phyloP scores from a whole-genome alignment of 2,329 filamentous ascomycete species.

The Plenodomus lindquistii region DNA sequence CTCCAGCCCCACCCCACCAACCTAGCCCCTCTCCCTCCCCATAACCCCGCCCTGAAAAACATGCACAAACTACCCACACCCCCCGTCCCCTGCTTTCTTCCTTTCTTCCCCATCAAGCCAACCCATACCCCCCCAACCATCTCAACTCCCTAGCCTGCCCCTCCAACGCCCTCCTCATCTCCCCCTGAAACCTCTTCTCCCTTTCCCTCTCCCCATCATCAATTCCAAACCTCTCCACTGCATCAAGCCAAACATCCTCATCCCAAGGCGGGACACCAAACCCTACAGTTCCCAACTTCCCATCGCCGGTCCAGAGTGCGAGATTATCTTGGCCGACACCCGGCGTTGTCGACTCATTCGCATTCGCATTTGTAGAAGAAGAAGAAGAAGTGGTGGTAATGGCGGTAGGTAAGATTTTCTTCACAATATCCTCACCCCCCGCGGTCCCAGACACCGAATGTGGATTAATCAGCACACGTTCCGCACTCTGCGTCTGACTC shows the following conservation, averaged over 20 bases:
- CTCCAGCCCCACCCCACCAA: too few species aligned
- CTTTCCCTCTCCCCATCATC: constrained; percentile 32
- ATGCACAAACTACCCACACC: not conserved
- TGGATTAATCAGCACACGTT: not conserved
- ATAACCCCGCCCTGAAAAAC: too few species aligned
- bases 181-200: constrained; percentile 64
- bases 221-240: constrained; percentile 45
- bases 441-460: constrained; percentile 45
- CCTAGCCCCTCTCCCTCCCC: too few species aligned
- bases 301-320: constrained; percentile 84
- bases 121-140: constrained; percentile 70
- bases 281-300: constrained; percentile 70
- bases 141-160: constrained; percentile 77
- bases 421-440: constrained; percentile 64
- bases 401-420: constrained; percentile 71
- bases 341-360: not conserved
- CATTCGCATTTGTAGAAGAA: not conserved
- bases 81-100: not conserved
- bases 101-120: constrained; percentile 30
- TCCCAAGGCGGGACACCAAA: constrained; percentile 46
- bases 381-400: constrained; percentile 36
- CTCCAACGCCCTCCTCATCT: constrained; percentile 75
- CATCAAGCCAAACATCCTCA: constrained; percentile 37
- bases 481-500: not conserved
- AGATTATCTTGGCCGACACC: constrained; percentile 63